Base-by-base conservation (phyloP, 345 rosid species). In the Hibiscus tridactylites region DNA sequence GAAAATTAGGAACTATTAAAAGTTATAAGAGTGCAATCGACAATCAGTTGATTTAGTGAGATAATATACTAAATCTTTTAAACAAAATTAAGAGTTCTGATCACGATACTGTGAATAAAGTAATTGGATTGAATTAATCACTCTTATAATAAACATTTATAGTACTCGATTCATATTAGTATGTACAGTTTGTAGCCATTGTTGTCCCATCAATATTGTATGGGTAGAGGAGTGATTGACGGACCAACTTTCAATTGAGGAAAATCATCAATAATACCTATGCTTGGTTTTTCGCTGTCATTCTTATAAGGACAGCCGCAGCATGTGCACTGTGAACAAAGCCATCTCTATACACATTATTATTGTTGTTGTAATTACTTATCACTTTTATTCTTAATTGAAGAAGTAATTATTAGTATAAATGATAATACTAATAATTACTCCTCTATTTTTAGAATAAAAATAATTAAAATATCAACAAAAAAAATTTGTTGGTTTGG, bases 261-360 rank as follows among this genome's bases (percentile, higher is more conserved):
- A 17, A 35, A 29, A 1, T 0, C 15, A 35, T 35, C 9, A 6
- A 61, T 21, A 1, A 61, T 9, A 31, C 39, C 11, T 61, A 9
- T 49, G 9, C 58, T 49, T 67, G n/a, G 15, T 21, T 29, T 67
- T 67, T 39, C 42, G 71, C 37, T 49, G 71, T 52, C 61, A 52
- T 52, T 61, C 65, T 16, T 33, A 17, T 12, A 60, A 60, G 42
- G 78, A 80, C 70, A 77, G 15, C 46, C 46, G 42, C 65, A 72
- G 21, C 81, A 70, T 75, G 68, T 39, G 53, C 37, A 62, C 5
- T 9, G 61, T 58, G 61, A 35, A 19, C 59, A 50, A 50, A 35
- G 9, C 13, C 66, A 64, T 42, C 68, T 64, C 9, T 64, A 13
- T 57, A 17, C 2, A 24, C 1, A 57, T 12, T 16, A 6, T 52